These are phyloP conservation scores for Sisymbrium altissimum DNA, from an alignment of 345 rosid genomes.

Conservation along the genomic window DNA sequence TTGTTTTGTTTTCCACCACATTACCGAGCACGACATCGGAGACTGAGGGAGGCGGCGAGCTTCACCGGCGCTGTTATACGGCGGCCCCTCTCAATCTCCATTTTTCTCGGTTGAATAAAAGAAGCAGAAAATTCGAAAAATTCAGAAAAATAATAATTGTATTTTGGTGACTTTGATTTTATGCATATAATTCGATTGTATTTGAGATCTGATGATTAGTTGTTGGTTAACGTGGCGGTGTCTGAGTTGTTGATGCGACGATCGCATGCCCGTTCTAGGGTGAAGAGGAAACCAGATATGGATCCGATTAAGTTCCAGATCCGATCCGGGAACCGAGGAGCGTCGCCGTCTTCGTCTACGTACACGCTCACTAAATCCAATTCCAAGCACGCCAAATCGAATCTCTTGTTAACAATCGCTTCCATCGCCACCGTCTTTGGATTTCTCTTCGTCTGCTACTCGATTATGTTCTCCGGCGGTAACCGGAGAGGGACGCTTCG, in stretches of 20 bases:
- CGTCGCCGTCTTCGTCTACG: constrained; percentile 51
- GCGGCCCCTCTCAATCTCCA: constrained; percentile 34
- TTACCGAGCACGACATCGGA: constrained; percentile 30
- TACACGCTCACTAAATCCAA: constrained; percentile 21
- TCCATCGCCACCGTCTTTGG: constrained; percentile 26
- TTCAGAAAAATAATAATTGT: not conserved
- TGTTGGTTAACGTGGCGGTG: constrained; percentile 14
- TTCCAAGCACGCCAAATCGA: constrained; percentile 37
- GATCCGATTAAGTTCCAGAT: constrained; percentile 62
- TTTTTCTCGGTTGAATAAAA: constrained; percentile 20
- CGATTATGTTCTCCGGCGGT: constrained; percentile 23
- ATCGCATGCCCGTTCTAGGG: constrained; percentile 60
- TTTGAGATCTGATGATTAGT: constrained; percentile 25
- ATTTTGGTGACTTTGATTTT: not conserved
- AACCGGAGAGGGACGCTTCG: constrained; percentile 4
- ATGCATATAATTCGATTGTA: not conserved
- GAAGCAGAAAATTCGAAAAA: not conserved
- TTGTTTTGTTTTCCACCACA: not conserved
- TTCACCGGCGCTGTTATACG: constrained; percentile 29
- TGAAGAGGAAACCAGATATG: constrained; percentile 44
- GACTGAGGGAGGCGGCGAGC: constrained; percentile 34
- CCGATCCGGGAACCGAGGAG: constrained; percentile 40
- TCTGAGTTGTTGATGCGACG: constrained; percentile 74
- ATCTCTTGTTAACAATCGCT: constrained; percentile 27
- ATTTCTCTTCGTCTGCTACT: constrained; percentile 36